Evolutionary conservation across 169 alveolate species (phyloP), one percentile per base, ranked within the genome.

Genomic region (Cytauxzoon felis): DNA sequence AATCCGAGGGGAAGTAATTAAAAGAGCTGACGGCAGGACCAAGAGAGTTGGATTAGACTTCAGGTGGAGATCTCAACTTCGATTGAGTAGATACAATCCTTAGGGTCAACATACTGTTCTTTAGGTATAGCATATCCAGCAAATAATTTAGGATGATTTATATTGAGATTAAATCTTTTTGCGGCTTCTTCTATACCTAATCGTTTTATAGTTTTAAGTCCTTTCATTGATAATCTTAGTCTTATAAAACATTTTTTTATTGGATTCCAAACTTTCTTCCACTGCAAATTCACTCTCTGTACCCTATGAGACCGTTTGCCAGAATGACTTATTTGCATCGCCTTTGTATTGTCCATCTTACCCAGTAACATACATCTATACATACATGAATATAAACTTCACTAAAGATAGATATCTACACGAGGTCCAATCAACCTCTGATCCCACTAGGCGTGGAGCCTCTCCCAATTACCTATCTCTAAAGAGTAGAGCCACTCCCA

Each of bases 281-380:
- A 83, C 29, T 68, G 82, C 9, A 90, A 71, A 51, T 90, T 90
- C 27, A 90, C 66, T 57, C 84, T 81, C 78, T 88, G 92, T 30
- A 63, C 68, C 23, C 87, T 38, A 23, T 81, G 88, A 42, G 94
- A 38, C 63, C 76, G 43, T 48, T 72, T 48, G n/a, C 88, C 88
- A 9, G 93, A 87, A 57, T 85, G 91, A 76, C 93, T 85, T 9
- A 78, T 64, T 33, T 82, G 54, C 19, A 75, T 64, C 16, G 93
- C 93, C 61, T 82, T 82, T 45, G 90, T 63, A 65, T 90, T 90
- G 66, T 88, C 94, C 94, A 90, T 90, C 52, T 90, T 90, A n/a
- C 93, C 93, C 29, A 90, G 67, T 36, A 90, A 58, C 87, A 80
- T 68, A 56, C 94, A 90, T 82, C 94, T 90, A 65, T 18, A 16